phyloP scores from a whole-genome alignment of 176 grass and related monocot species.

The Eremochloa ophiuroides region DNA sequence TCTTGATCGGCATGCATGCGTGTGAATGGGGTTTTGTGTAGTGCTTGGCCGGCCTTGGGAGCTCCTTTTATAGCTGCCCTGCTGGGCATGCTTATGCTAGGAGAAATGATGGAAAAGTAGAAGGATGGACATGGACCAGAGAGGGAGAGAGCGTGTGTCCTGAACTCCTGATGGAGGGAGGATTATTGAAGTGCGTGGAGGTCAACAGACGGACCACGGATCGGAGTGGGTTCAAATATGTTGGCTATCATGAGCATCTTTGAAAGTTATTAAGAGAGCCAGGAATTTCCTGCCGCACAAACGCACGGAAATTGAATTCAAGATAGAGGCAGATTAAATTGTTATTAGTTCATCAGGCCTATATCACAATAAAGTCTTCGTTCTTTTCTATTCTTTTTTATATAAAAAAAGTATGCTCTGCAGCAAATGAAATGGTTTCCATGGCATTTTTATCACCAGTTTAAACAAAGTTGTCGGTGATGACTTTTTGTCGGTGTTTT shows the following conservation, averaged over 20 bases:
- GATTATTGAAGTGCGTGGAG: not conserved
- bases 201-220: slow-evolving; percentile 4
- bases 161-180: not conserved
- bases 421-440: too few relatives aligned
- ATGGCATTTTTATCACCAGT: too few relatives aligned
- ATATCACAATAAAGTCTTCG: too few relatives aligned
- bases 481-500: too few relatives aligned
- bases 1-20: not conserved
- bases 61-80: not conserved
- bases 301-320: not conserved
- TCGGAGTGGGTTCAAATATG: slow-evolving; percentile 6
- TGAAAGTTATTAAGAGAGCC: slow-evolving; percentile 15
- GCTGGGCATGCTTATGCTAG: not conserved
- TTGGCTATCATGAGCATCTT: slow-evolving; percentile 32
- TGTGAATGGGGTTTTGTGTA: not conserved
- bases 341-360: too few relatives aligned
- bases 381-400: too few relatives aligned
- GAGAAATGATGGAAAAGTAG: not conserved
- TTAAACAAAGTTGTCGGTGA: too few relatives aligned
- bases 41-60: not conserved
- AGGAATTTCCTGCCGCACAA: not conserved
- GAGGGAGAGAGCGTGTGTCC: not conserved
- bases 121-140: not conserved
- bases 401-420: too few relatives aligned
- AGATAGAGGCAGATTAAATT: not conserved